Evolutionary conservation across 2,329 filamentous ascomycete genomes (phyloP), one percentile per base, ranked within the genome.

Genomic region (Fusarium ambrosium): DNA sequence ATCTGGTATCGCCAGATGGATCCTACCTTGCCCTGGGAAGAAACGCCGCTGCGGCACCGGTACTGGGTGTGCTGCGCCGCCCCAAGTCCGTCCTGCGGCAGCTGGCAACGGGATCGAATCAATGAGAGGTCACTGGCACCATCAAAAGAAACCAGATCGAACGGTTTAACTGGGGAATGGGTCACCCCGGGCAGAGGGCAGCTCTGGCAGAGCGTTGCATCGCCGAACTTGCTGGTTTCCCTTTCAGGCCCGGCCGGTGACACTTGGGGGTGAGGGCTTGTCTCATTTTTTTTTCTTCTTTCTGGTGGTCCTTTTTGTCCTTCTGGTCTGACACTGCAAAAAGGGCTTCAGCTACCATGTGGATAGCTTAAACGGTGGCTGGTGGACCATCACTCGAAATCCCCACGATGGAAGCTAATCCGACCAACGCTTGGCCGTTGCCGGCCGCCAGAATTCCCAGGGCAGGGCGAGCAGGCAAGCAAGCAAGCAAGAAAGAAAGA

Each of bases 111-210:
- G 51, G 27, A 55, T 34, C 27, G 45, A 29, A 53, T 53, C 24
- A 14, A n/a, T 18, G 29, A 34, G 20, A 24, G 29, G 53, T 53
- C 39, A 39, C 56, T 74, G 64, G 69, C 64, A 73, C 69, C 72
- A 73, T 69, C 73, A 75, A 70, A 75, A 73, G 65, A 69, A 73
- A 75, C 69, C 62, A 73, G 64, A 76, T 76, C 67, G 75, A 73
- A 76, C 66, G 71, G 62, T 75, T 70, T 68, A 68, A 75, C 64
- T 77, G 66, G 74, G 58, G 70, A 51, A 68, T 70, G 61, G 61
- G 29, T 61, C 62, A 27, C 24, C 34, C 24, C 24, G 16, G 68
- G 39, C 48, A 64, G 62, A 61, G 36, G 41, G 59, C 55, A 62
- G 34, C 65, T 70, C 39, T 62, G 64, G 43, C 62, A 61, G 29